Percentiles rank a stretch among this genome's conserved stretches.
Conservation (phyloP, 179 eudicot species). For the Sideroxylon spinosum region DNA sequence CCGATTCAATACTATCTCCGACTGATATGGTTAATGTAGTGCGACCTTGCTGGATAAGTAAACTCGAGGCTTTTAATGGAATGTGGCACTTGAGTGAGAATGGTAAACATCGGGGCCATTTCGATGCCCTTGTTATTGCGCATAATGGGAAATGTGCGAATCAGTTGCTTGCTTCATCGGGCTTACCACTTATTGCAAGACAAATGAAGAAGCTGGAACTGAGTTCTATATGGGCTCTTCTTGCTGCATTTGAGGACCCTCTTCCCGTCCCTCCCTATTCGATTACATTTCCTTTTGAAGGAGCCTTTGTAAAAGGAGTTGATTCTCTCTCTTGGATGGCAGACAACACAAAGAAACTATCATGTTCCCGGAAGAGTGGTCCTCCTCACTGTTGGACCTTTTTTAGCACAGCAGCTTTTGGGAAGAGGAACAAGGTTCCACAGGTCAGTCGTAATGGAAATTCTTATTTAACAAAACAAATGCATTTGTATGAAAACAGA, state of each 20-base stretch:
- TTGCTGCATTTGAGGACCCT: conserved; percentile 92
- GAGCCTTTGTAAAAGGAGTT: conserved; percentile 85
- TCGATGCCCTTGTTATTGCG: conserved; percentile 83
- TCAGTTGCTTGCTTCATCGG: conserved; percentile 80
- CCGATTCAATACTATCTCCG: conserved; percentile 79
- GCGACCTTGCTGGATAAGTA: conserved; percentile 92
- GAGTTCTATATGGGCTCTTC: conserved; percentile 95
- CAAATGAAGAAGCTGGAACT: conserved; percentile 93
- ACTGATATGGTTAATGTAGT: conserved; percentile 56
- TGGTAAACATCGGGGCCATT: conserved; percentile 67
- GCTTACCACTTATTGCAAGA: conserved; percentile 86
- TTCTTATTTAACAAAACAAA: not conserved
- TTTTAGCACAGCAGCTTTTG: conserved; percentile 80
- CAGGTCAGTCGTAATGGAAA: conserved; percentile 49
- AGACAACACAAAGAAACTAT: conserved; percentile 67
- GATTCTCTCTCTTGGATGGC: conserved; percentile 96
- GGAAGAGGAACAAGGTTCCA: conserved; percentile 85
- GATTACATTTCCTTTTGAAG: conserved; percentile 59
- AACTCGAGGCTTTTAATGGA: conserved; percentile 81
- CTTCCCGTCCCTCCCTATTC: conserved; percentile 55
- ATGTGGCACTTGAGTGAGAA: conserved; percentile 95
- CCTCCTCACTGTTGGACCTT: conserved; percentile 85
- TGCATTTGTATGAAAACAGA: not conserved
- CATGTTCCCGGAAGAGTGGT: conserved; percentile 31
- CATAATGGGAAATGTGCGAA: conserved; percentile 99